Base-by-base conservation (phyloP, 2,329 filamentous ascomycete genomes). In the Cytospora leucostoma region DNA sequence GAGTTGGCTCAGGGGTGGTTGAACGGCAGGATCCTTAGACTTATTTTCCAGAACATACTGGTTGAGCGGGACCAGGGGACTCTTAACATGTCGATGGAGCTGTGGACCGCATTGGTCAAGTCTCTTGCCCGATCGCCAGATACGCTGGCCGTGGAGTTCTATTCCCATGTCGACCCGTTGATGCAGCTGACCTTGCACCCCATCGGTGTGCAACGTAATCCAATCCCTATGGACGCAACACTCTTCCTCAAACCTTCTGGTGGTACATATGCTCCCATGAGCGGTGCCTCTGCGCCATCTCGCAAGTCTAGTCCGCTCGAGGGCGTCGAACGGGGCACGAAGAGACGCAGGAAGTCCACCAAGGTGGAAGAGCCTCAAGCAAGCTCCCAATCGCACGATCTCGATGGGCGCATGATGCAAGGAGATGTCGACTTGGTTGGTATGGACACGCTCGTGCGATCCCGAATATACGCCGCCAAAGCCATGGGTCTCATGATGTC, bases 361-460 rank as follows among this genome's bases (percentile, higher is more conserved):
- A 96, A 96, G 79, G 78, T 85, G 21, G 91, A 95, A 61, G 89
- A 93, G 34, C 77, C 83, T 10, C 79, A 84, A 1, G 78, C 84
- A 1, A 77, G 84, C 4, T 84, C 79, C n/a, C 80, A 90, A n/a
- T 86, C 90, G 1, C 95, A 99, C 75, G 97, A 99, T 74, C 92
- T 99, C 19, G 95, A 99, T 74, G 95, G 93, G 11, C 93, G 96
- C 69, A 97, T 99, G 89, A 93, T 99, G 80, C 91, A 94, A 73
- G 95, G 96, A 58, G 96, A 99, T 71, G 89, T 98, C 54, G 96
- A 99, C 72, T 82, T 99, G 50, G 93, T 99, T 33, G 93, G 95
- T 37, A 85, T 90, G 70, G 95, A 99, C 65, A 88, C 88, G 7
- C 86, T 99, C 75, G 87, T 98, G 56, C 88, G 94, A 66, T 97